phyloP scores from a whole-genome alignment of 2,329 filamentous ascomycete species.

The Cladosporium austrohemisphaericum region DNA sequence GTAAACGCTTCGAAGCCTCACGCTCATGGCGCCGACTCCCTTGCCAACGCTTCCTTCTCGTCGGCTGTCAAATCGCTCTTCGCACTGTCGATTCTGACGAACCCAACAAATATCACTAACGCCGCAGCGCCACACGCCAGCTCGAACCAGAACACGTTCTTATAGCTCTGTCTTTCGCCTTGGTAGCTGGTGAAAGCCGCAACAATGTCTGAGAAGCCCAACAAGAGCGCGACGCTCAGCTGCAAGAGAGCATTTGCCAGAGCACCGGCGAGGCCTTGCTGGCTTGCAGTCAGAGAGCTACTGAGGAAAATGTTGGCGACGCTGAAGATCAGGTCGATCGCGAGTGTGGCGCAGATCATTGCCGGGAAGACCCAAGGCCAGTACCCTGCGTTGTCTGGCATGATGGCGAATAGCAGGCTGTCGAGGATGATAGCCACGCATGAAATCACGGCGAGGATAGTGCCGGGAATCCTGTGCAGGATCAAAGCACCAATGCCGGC shows the following conservation, averaged over 20 bases:
- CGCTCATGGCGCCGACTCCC: background rate
- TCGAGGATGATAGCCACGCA: conserved; percentile 56
- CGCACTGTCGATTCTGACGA: conserved; percentile 54
- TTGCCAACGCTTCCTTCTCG: conserved; percentile 42
- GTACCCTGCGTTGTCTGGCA: conserved; percentile 55
- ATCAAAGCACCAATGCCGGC: conserved; percentile 60
- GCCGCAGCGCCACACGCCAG: conserved; percentile 53
- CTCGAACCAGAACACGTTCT: conserved; percentile 64
- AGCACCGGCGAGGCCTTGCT: conserved; percentile 69
- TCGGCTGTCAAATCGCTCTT: conserved; percentile 57
- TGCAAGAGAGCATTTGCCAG: conserved; percentile 68
- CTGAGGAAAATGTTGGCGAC: conserved; percentile 72
- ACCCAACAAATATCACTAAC: conserved; percentile 50
- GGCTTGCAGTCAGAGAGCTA: conserved; percentile 61
- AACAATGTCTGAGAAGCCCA: conserved; percentile 66
- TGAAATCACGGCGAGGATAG: conserved; percentile 60
- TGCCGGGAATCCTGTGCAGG: conserved; percentile 63
- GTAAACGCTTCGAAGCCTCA: no score
- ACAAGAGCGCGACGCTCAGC: conserved; percentile 66
- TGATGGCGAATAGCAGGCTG: conserved; percentile 61
- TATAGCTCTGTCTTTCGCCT: conserved; percentile 54
- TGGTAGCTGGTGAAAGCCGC: conserved; percentile 46
- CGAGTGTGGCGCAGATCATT: conserved; percentile 67
- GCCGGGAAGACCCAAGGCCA: conserved; percentile 73
- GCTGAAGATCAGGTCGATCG: conserved; percentile 72